Evolutionary conservation across 805 yeast species (phyloP).

Genomic region (Diddensiella transvaalensis): DNA sequence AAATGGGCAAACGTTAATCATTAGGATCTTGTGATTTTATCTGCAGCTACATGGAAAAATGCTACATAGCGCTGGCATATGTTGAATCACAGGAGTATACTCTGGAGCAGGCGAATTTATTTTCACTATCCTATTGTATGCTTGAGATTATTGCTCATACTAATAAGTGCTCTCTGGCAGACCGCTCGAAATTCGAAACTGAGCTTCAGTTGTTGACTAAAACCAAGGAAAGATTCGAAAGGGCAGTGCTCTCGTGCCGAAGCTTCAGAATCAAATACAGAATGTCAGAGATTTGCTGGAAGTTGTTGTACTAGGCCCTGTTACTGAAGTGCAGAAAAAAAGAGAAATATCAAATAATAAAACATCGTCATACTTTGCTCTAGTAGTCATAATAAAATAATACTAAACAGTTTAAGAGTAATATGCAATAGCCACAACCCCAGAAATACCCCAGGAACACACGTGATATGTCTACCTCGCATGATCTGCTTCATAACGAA

Average conservation of each 20-base stretch:
- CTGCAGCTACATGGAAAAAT: not conserved
- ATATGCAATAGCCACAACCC: no score
- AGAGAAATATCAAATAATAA: no score
- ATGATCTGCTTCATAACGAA: constrained; percentile 9
- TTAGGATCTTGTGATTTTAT: not conserved
- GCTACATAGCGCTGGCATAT: not conserved
- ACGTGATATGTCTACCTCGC: not conserved
- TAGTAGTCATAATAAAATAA: not conserved
- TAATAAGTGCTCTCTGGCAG: not conserved
- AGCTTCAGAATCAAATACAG: not conserved
- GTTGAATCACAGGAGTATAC: not conserved
- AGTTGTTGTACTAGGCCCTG: not conserved
- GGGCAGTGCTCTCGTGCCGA: not conserved
- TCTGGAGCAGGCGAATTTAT: not conserved
- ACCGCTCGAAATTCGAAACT: not conserved
- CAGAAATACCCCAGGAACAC: no score
- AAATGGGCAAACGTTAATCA: not conserved
- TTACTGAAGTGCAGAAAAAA: no score
- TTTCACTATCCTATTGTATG: not conserved
- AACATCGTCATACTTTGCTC: no score
- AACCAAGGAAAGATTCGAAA: not conserved
- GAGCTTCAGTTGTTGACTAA: not conserved
- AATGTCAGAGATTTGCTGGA: not conserved
- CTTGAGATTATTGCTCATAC: not conserved
- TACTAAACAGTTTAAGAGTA: no score